Evolutionary conservation across 2,329 filamentous ascomycete genomes (phyloP).

Genomic region (Thyridium curvatum): DNA sequence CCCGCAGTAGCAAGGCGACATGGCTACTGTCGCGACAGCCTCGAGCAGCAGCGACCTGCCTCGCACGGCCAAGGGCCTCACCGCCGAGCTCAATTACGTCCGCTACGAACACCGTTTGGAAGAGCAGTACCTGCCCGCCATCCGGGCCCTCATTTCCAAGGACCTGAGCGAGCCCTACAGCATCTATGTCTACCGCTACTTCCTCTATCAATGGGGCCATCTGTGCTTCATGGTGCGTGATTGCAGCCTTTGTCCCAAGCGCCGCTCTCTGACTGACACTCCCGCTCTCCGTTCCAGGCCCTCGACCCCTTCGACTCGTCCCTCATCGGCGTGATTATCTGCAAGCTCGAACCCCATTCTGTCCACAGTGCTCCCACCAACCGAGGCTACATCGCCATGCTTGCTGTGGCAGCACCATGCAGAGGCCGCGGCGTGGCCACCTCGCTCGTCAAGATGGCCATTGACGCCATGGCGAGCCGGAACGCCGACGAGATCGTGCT

Average conservation of each 20-base stretch:
- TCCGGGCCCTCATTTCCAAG: constrained; percentile 88
- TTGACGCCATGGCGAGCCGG: constrained; percentile 80
- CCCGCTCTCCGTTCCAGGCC: constrained; percentile 33
- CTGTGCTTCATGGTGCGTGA: constrained; percentile 82
- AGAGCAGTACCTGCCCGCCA: constrained; percentile 68
- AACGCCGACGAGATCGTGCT: constrained; percentile 91
- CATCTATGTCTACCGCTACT: constrained; percentile 98
- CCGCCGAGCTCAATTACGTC: constrained; percentile 48
- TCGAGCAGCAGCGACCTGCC: constrained; percentile 13
- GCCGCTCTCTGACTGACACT: not conserved
- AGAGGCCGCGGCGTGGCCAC: constrained; percentile 85
- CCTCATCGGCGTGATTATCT: constrained; percentile 86
- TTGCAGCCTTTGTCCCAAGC: not conserved
- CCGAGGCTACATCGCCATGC: constrained; percentile 96
- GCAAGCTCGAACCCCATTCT: constrained; percentile 86
- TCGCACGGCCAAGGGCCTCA: constrained; percentile 23
- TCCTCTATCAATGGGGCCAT: constrained; percentile 95
- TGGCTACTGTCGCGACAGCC: not conserved
- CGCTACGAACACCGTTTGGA: constrained; percentile 58
- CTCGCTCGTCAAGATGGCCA: constrained; percentile 78
- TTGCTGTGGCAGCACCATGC: constrained; percentile 77
- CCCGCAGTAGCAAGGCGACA: not conserved
- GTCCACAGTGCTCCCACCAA: constrained; percentile 68
- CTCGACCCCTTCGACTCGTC: constrained; percentile 52
- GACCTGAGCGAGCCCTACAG: constrained; percentile 97